Conservation (phyloP, 768 basidiomycete genomes). For the Psilocybe cubensis region DNA sequence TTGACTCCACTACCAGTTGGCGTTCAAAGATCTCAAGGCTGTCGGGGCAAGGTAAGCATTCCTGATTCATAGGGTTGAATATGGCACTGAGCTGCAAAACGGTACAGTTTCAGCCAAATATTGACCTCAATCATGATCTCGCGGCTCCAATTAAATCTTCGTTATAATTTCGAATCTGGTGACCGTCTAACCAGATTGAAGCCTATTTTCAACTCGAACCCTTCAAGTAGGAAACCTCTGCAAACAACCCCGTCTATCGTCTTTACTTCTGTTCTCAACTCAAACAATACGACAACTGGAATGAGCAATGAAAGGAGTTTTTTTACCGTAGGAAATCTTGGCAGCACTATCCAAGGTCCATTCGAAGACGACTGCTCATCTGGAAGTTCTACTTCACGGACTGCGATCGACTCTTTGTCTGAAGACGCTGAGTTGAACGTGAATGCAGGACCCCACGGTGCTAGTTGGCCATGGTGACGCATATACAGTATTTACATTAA, state of each 20-base stretch:
- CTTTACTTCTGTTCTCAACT: conserved; percentile 7
- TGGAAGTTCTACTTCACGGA: neutral
- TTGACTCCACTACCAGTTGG: conserved; percentile 11
- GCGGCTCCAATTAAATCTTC: conserved; percentile 24
- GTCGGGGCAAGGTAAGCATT: conserved; percentile 23
- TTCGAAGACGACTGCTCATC: conserved; percentile 2
- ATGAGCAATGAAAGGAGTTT: conserved; percentile 5
- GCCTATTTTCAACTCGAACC: neutral
- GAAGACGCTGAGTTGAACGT: neutral
- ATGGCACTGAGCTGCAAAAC: neutral
- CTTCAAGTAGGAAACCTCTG: neutral
- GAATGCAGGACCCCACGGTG: neutral
- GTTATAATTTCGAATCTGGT: conserved; percentile 2
- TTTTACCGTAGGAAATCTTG: conserved; percentile 22
- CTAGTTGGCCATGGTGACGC: neutral
- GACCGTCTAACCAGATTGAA: conserved; percentile 1
- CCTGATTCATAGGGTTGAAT: neutral
- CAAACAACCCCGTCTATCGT: conserved; percentile 1
- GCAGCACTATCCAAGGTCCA: conserved; percentile 11
- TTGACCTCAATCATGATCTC: conserved; percentile 26
- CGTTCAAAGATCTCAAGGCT: conserved; percentile 22
- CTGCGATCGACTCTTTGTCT: neutral
- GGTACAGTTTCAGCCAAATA: conserved; percentile 24
- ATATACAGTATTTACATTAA: neutral
- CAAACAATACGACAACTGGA: neutral